Conservation (phyloP, 2,329 filamentous ascomycete species). For the Lachnellula hyalina region DNA sequence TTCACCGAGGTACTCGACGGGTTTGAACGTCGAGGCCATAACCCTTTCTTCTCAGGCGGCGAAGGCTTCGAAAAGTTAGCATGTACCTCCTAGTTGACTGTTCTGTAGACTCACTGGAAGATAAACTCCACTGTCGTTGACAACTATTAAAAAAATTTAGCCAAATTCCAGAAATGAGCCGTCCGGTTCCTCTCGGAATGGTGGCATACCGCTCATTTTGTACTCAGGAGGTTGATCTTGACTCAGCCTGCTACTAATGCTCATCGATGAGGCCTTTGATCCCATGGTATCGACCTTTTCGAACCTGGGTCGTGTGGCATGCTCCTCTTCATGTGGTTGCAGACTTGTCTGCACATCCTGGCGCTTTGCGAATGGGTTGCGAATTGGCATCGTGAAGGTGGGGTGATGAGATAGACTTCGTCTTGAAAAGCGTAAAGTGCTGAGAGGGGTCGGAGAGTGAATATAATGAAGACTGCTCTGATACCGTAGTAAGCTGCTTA, state of each 20-base stretch:
- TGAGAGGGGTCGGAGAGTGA: neutral
- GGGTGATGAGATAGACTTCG: neutral
- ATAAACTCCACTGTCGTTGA: constrained; percentile 93
- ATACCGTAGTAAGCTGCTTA: neutral
- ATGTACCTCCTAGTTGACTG: constrained; percentile 17
- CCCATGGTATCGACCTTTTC: constrained; percentile 59
- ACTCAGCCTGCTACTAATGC: constrained; percentile 54
- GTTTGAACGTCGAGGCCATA: constrained; percentile 59
- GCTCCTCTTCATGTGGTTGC: constrained; percentile 45
- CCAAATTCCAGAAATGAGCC: neutral
- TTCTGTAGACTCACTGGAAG: constrained; percentile 62
- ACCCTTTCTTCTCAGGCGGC: constrained; percentile 74
- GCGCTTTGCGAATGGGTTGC: constrained; percentile 65
- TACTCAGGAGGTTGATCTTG: constrained; percentile 62
- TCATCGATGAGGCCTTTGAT: constrained; percentile 57
- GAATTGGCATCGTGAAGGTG: constrained; percentile 54
- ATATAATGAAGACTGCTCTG: too few species aligned
- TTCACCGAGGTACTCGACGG: constrained; percentile 50
- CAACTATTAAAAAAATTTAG: constrained; percentile 54
- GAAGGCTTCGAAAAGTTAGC: constrained; percentile 59
- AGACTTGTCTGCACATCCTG: constrained; percentile 33
- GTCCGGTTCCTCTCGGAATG: neutral
- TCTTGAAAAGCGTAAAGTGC: neutral
- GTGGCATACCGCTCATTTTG: constrained; percentile 69
- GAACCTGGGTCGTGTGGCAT: constrained; percentile 46